Base-by-base conservation (phyloP, 2,329 filamentous ascomycete genomes). In the Zymoseptoria tritici region DNA sequence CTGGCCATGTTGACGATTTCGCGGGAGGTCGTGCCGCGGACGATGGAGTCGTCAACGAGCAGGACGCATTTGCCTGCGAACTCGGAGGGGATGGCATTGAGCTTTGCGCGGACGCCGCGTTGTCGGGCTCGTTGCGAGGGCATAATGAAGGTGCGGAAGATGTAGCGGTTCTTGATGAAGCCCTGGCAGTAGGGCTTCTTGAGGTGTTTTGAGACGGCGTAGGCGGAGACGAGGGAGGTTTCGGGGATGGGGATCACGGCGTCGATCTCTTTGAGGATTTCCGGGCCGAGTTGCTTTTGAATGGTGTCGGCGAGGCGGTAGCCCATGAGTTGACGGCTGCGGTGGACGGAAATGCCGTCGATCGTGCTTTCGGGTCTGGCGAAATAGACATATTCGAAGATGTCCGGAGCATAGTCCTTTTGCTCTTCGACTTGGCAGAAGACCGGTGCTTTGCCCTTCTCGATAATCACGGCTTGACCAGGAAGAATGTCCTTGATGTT, bases 321-420 rank as follows among this genome's bases (percentile, higher is more conserved):
- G 52, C 91, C 91, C 92, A 96, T 96, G 67, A 90, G 88, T 71
- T 93, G 87, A 56, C 92, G 85, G 66, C 88, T 91, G 66, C 86
- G 84, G 71, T 96, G 86, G 24, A 97, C 89, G 58, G 89, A 91
- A 65, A 96, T 95, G 19, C 90, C 91, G 70, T 96, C 91, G 59
- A 96, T 93, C 66, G 86, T 80, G 0, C 85, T 87, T 73, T 96
- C 91, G 0, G 90, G 90, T 1, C 91, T 81, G 13, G 90, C 87
- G 68, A 96, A 91, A 77, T 96, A 96, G 60, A 96, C 88, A 64
- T 86, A 91, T 75, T 95, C 90, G 69, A 95, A 94, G 62, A 91
- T 88, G 72, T 96, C 91, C 0, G 91, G 91, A 1, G 88, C 86
- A 71, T 96, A 96, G 16, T 81, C 80, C 67, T 83, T 81, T 66